phyloP scores from a whole-genome alignment of 1,284 basidiomycete genomes.

The Rhodotorula sp. region DNA sequence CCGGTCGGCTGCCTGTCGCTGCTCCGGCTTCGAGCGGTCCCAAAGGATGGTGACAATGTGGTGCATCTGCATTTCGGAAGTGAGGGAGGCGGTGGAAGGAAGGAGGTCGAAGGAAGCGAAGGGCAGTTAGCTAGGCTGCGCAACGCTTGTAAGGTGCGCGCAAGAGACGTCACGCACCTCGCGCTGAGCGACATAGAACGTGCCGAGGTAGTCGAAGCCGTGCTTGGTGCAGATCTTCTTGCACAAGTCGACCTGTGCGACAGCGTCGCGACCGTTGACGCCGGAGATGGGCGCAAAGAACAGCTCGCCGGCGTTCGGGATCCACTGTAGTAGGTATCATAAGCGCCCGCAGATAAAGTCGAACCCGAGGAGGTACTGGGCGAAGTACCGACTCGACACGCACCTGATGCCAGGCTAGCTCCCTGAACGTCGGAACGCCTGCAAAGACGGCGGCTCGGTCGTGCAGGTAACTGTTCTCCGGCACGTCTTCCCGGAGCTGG shows the following conservation, averaged over 20 bases:
- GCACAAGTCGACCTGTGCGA: constrained; percentile 12
- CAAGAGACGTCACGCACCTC: constrained; percentile 11
- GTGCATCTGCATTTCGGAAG: constrained; percentile 17
- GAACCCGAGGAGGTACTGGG: too few relatives aligned
- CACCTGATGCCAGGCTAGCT: not conserved
- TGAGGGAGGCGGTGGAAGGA: too few relatives aligned
- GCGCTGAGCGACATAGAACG: constrained; percentile 24
- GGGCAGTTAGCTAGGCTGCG: too few relatives aligned
- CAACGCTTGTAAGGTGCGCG: too few relatives aligned
- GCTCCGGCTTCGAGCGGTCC: constrained; percentile 41
- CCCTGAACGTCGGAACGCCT: constrained; percentile 40
- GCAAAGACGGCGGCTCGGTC: constrained; percentile 41
- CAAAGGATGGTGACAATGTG: constrained; percentile 42
- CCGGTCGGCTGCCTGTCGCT: constrained; percentile 33
- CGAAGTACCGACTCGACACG: too few relatives aligned
- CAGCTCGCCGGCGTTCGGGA: constrained; percentile 19
- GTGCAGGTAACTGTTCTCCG: constrained; percentile 23
- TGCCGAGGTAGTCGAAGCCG: constrained; percentile 42
- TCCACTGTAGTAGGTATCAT: constrained; percentile 8
- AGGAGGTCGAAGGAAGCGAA: too few relatives aligned
- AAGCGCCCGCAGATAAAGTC: too few relatives aligned
- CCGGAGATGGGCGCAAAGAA: constrained; percentile 43
- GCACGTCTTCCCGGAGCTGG: constrained; percentile 28
- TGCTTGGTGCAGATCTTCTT: constrained; percentile 24
- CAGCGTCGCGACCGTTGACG: constrained; percentile 34